Percentiles rank a stretch among this genome's conserved stretches.
These are phyloP conservation scores for Corrigiola litoralis DNA, from an alignment of 179 eudicot genomes.

Conservation along the genomic window DNA sequence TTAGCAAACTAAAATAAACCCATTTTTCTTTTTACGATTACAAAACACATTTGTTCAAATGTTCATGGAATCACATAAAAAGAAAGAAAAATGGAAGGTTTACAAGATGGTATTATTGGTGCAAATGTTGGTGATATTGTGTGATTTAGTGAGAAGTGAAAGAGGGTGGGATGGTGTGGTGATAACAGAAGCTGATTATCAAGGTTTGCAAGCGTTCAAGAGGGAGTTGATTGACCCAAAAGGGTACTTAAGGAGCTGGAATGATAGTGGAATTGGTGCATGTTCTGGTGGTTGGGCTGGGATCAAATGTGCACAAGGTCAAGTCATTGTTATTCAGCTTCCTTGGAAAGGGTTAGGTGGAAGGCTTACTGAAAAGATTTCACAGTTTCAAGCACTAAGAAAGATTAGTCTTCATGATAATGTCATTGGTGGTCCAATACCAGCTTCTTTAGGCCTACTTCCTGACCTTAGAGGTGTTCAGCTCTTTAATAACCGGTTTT, in stretches of 20 bases:
- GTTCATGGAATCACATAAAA: conserved; percentile 16
- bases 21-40: neutral
- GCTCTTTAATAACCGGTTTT: conserved; percentile 72
- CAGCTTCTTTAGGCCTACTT: conserved; percentile 59
- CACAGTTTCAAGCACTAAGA: conserved; percentile 43
- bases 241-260: conserved; percentile 41
- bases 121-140: conserved; percentile 13
- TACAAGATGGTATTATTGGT: conserved; percentile 10
- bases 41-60: conserved; percentile 10
- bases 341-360: conserved; percentile 46
- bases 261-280: conserved; percentile 46
- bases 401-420: conserved; percentile 84
- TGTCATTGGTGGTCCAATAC: conserved; percentile 55
- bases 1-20: neutral
- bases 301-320: conserved; percentile 46
- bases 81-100: conserved; percentile 39
- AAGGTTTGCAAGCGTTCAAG: conserved; percentile 54
- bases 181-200: conserved; percentile 53
- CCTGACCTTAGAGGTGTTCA: conserved; percentile 78
- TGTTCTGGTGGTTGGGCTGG: conserved; percentile 49
- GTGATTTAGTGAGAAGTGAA: conserved; percentile 27
- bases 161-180: conserved; percentile 46
- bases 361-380: conserved; percentile 30
- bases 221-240: conserved; percentile 38
- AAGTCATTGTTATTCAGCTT: conserved; percentile 47